Evolutionary conservation across 768 basidiomycete species (phyloP), one percentile per base, ranked within the genome.

Genomic region (Thelephora ganbajun): DNA sequence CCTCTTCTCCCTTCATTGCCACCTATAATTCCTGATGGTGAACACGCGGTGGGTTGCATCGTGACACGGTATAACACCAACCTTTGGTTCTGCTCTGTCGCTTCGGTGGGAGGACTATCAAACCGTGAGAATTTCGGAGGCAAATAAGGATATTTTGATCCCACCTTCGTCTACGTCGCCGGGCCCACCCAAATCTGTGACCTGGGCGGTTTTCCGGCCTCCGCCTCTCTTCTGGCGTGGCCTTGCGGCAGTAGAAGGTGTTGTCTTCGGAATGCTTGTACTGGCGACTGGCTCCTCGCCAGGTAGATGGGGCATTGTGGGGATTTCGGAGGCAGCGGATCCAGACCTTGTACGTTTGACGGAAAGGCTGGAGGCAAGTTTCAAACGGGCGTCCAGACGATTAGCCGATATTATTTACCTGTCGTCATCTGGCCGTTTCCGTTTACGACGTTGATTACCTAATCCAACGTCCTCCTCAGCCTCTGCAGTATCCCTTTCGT

Each of bases 301-400:
- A 14, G 64, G 61, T 35, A 60, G 61, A 16, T 63, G 60, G 35
- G 69, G 62, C 41, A 58, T 64, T 48, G 69, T 66, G 23, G 65
- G 67, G 18, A 64, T 72, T 59, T 87, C 80, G 35, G 85, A 87
- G 5, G 69, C 68, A 35, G 72, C 78, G 23, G 86, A 88, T 43
- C 77, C 74, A 37, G 86, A 89, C 64, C 85, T 71, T 26, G 80
- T 82, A 37, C 83, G 78, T 64, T 88, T 88, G 63, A 78, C 77
- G 46, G 74, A 63, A 35, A 56, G 60, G 48, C 76, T 80, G 57
- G 12, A 54, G 35, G 37, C 45, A 34, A 22, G 16, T 13, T 41
- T 51, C 33, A 50, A 14, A 46, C 60, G 44, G 56, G 55, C 14
- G 23, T 9, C 12, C 43, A 35, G 46, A 9, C 22, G n/a, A 18